Conservation (phyloP, 192 early-diverging fungal species). For the Rhizoclosmatium sp. region DNA sequence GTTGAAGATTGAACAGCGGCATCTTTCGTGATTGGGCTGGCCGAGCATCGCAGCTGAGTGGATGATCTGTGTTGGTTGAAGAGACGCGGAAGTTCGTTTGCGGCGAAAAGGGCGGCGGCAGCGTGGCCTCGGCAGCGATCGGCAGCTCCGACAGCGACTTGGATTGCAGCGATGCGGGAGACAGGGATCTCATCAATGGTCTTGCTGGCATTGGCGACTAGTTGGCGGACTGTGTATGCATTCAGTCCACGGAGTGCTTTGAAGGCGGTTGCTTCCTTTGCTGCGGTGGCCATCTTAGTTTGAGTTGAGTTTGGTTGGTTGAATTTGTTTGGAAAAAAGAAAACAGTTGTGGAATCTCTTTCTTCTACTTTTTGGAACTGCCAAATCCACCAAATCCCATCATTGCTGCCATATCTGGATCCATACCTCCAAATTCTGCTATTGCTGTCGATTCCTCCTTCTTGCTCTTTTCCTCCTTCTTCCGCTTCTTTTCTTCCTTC, state of each 20-base stretch:
- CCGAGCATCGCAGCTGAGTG: background rate
- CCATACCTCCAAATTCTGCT: slow-evolving; percentile 47
- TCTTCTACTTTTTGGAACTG: slow-evolving; percentile 25
- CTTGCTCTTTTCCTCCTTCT: slow-evolving; percentile 60
- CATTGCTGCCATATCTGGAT: slow-evolving; percentile 73
- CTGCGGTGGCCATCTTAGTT: background rate
- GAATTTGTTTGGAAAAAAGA: background rate
- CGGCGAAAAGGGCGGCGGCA: background rate
- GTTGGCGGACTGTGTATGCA: background rate
- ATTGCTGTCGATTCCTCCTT: slow-evolving; percentile 44
- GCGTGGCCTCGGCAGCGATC: slow-evolving; percentile 1
- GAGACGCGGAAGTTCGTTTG: background rate
- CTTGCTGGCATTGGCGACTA: background rate
- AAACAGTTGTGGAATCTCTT: background rate
- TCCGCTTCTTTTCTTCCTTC: slow-evolving; percentile 57
- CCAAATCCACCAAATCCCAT: slow-evolving; percentile 72
- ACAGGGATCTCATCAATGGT: background rate
- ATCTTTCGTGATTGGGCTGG: background rate
- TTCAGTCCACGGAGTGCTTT: background rate
- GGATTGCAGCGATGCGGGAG: background rate
- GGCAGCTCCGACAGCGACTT: background rate
- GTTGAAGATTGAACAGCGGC: background rate
- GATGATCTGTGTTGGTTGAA: too few relatives aligned
- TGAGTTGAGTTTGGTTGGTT: background rate
- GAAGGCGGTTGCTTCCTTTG: too few relatives aligned